A percentile compares a stretch with the other conserved stretches of the same genome.
phyloP scores from a whole-genome alignment of 139 green algal genomes.

The Volvox reticuliferus region DNA sequence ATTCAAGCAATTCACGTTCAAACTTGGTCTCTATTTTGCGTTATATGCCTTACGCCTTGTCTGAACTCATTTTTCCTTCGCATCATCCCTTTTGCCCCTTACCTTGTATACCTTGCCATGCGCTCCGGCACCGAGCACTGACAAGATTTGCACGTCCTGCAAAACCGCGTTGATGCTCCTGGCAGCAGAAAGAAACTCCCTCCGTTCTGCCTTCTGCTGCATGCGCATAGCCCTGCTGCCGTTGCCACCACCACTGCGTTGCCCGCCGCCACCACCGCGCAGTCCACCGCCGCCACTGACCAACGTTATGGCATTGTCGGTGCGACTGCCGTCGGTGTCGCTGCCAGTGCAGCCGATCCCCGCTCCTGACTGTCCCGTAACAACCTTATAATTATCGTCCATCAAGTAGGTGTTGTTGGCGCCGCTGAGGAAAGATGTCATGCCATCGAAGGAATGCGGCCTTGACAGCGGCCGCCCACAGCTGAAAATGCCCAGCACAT shows the following conservation, averaged over 20 bases:
- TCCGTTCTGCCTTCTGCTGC: constrained; percentile 30
- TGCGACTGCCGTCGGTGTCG: neutral
- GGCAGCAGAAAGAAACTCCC: constrained; percentile 26
- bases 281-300: neutral
- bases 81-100: neutral
- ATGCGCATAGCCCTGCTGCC: neutral
- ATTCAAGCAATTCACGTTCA: no score
- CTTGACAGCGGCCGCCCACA: neutral
- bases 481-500: neutral
- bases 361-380: neutral
- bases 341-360: neutral
- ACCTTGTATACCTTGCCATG: constrained; percentile 54
- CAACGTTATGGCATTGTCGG: no score
- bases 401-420: neutral
- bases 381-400: neutral
- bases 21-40: no score
- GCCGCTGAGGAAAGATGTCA: neutral
- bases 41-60: no score
- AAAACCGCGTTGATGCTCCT: constrained; percentile 10
- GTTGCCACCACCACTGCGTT: no score
- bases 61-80: no score
- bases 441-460: constrained; percentile 7
- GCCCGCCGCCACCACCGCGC: neutral
- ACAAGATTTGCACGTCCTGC: constrained; percentile 34
- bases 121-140: constrained; percentile 37